Percentiles rank a stretch among this genome's conserved stretches.
These are phyloP conservation scores for Xylariaceae sp. DNA, from an alignment of 2,329 filamentous ascomycete genomes.

Conservation along the genomic window DNA sequence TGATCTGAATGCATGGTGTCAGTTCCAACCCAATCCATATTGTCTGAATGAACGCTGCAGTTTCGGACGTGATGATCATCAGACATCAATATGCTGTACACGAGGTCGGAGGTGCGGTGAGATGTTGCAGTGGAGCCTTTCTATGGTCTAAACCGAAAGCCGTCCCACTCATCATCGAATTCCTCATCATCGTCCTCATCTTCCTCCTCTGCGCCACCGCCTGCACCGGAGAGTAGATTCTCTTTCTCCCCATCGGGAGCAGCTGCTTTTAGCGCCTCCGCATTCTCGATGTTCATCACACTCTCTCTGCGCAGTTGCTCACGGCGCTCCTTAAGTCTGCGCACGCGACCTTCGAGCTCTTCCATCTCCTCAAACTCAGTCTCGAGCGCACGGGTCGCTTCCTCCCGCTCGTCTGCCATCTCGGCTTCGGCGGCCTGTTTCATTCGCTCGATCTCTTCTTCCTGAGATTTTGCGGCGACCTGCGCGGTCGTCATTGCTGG, in stretches of 20 bases:
- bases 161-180: constrained; percentile 55
- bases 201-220: constrained; percentile 36
- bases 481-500: constrained; percentile 62
- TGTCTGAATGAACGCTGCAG: not conserved
- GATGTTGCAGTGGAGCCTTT: not conserved
- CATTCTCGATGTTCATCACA: constrained; percentile 25
- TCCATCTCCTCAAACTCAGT: constrained; percentile 82
- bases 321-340: constrained; percentile 62
- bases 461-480: constrained; percentile 48
- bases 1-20: not conserved
- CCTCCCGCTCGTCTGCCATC: constrained; percentile 65
- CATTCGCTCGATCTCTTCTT: constrained; percentile 46
- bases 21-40: constrained; percentile 8
- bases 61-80: not conserved
- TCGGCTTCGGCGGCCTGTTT: constrained; percentile 51
- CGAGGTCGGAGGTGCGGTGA: not conserved
- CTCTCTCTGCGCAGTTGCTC: constrained; percentile 54
- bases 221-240: constrained; percentile 20
- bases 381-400: constrained; percentile 66
- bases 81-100: not conserved
- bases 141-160: constrained; percentile 46
- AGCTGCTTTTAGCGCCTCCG: constrained; percentile 26
- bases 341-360: constrained; percentile 66
- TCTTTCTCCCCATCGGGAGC: constrained; percentile 31
- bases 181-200: constrained; percentile 45